phyloP scores from a whole-genome alignment of 1,284 basidiomycete species.

The Rhodotorula sp. region DNA sequence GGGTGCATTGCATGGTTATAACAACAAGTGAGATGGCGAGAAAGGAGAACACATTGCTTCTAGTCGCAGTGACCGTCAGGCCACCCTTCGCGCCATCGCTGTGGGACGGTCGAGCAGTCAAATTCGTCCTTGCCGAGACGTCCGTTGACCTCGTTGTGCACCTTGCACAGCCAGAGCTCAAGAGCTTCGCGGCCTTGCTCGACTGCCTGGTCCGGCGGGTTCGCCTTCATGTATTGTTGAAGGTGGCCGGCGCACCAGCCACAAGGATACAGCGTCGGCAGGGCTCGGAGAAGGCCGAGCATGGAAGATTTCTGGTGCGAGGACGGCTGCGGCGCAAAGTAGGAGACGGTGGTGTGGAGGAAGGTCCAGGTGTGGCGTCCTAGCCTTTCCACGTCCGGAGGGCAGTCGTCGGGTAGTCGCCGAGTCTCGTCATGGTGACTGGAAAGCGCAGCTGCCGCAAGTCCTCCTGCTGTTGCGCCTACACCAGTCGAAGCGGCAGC shows the following conservation, averaged over 20 bases:
- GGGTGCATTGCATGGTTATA: not conserved
- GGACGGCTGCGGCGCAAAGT: constrained; percentile 78
- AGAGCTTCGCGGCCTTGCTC: constrained; percentile 61
- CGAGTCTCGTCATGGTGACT: constrained; percentile 21
- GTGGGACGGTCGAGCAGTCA: constrained; percentile 72
- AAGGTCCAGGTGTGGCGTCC: constrained; percentile 93
- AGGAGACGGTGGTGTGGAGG: constrained; percentile 86
- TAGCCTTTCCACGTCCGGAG: constrained; percentile 79
- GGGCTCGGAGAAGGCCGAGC: constrained; percentile 68
- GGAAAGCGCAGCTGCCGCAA: constrained; percentile 19
- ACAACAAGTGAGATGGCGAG: not conserved
- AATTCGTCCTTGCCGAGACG: constrained; percentile 78
- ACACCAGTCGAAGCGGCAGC: constrained; percentile 16
- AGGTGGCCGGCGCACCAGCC: constrained; percentile 77
- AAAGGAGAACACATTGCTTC: not conserved
- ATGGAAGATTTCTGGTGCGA: constrained; percentile 72
- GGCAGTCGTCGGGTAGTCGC: constrained; percentile 62
- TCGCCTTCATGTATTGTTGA: constrained; percentile 60
- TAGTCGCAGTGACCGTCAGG: constrained; percentile 76
- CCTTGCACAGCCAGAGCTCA: constrained; percentile 80
- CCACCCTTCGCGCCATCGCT: constrained; percentile 88
- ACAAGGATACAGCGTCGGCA: constrained; percentile 84
- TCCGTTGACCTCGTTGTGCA: constrained; percentile 86
- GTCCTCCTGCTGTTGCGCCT: constrained; percentile 41
- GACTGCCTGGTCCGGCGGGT: constrained; percentile 67